Percentiles rank a stretch among this genome's conserved stretches.
phyloP scores from a whole-genome alignment of 352 stramenopile species.

The Pythium utonaiense region DNA sequence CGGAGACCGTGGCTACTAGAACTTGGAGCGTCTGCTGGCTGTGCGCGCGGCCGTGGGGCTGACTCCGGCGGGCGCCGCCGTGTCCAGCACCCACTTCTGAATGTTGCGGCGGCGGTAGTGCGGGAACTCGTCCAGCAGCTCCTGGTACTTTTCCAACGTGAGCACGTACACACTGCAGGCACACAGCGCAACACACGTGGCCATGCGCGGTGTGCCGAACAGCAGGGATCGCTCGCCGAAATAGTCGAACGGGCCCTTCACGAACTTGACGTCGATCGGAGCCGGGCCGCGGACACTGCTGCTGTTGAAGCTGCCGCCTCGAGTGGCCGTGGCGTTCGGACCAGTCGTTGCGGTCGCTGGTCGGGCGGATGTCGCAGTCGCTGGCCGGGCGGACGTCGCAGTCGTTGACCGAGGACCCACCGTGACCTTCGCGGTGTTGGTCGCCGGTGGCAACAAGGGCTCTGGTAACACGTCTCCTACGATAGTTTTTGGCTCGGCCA shows the following conservation, averaged over 20 bases:
- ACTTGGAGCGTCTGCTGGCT: not conserved
- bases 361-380: not conserved
- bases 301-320: not conserved
- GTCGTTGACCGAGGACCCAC: constrained; percentile 4
- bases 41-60: not conserved
- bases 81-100: constrained; percentile 42
- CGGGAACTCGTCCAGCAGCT: constrained; percentile 65
- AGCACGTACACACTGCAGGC: constrained; percentile 74
- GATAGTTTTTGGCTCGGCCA: not conserved
- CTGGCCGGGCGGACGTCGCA: too few relatives aligned
- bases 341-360: not conserved
- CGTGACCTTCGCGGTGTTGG: constrained; percentile 6
- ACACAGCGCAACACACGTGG: constrained; percentile 62
- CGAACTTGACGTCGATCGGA: constrained; percentile 41
- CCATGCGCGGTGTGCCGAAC: constrained; percentile 63
- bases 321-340: not conserved
- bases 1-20: not conserved
- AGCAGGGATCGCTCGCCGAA: constrained; percentile 74
- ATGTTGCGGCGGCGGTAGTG: constrained; percentile 52
- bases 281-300: not conserved
- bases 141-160: constrained; percentile 56
- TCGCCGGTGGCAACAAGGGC: not conserved
- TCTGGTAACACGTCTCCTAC: too few relatives aligned
- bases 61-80: not conserved
- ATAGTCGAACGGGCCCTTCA: constrained; percentile 74